Conservation (phyloP, 257 asterid genomes). For the Rubia yunnanensis region DNA sequence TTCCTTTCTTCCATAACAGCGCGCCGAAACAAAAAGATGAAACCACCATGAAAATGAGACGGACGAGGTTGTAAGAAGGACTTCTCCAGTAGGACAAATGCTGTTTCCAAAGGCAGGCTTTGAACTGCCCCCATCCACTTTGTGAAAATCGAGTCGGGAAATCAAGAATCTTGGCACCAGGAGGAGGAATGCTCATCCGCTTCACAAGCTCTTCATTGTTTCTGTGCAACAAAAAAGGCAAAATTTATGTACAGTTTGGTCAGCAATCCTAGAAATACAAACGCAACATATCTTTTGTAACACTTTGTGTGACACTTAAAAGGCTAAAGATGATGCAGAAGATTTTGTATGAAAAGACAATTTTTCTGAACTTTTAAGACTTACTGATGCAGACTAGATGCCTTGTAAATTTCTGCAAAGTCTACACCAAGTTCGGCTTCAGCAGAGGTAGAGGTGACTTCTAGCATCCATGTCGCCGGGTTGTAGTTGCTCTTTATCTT, state of each 20-base stretch:
- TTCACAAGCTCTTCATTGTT: slow-evolving; percentile 16
- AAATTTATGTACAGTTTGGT: background rate
- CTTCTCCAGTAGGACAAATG: slow-evolving; percentile 28
- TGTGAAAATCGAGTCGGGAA: slow-evolving; percentile 19
- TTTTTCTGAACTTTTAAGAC: background rate
- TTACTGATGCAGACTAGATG: slow-evolving; percentile 19
- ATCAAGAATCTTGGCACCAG: slow-evolving; percentile 13
- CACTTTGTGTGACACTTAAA: too few relatives aligned
- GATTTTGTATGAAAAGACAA: background rate
- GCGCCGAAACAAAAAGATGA: slow-evolving; percentile 16
- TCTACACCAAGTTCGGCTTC: slow-evolving; percentile 26
- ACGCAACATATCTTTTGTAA: too few relatives aligned
- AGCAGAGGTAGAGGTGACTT: slow-evolving; percentile 23
- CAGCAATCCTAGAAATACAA: background rate
- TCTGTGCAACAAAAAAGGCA: slow-evolving; percentile 1
- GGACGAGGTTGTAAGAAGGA: slow-evolving; percentile 26
- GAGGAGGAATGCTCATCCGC: slow-evolving; percentile 7
- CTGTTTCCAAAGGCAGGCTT: slow-evolving; percentile 23
- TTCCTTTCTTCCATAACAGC: slow-evolving; percentile 17
- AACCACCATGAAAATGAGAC: slow-evolving; percentile 8
- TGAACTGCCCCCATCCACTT: slow-evolving; percentile 21
- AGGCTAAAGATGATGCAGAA: too few relatives aligned
- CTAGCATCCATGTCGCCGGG: slow-evolving; percentile 35
- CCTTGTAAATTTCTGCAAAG: slow-evolving; percentile 21
- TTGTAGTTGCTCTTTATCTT: slow-evolving; percentile 16